Evolutionary conservation across 1,139 yeast species (phyloP), one percentile per base, ranked within the genome.

Genomic region (Protomyces macrosporus): DNA sequence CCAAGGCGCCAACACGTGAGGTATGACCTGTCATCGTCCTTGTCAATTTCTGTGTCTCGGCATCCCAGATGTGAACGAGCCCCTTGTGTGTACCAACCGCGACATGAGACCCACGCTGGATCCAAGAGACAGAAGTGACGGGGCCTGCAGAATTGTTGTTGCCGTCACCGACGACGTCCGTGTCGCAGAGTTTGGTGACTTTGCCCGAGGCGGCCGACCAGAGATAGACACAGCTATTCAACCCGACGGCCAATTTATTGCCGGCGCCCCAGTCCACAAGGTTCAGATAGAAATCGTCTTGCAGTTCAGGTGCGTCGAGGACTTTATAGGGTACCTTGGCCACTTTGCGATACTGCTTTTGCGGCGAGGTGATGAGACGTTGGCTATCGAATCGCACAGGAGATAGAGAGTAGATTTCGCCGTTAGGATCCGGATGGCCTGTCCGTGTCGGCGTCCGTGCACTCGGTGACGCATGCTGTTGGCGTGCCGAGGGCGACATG

Each of bases 241-340:
- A 78, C 0, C 97, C 98, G 7, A 93, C 98, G 0, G 95, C 97
- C 45, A 93, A 76, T 36, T 88, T 78, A 74, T 91, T 96, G 67
- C 87, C 90, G 42, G 89, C 84, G 0, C 98, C 97, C 99, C 99
- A 93, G 74, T 93, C 98, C 1, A 93, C 88, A 66, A 93, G 78
- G 72, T 93, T 95, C 53, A 90, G 79, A 73, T 93, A 93, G 72
- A 91, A 93, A 74, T 93, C 98, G 73, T 95, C 98, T 9, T 90
- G 88, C 45, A 95, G 78, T 66, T 90, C 96, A 0, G 98, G 99
- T 0, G 99, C 99, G 76, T 93, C 98, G 54, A 93, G 81, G 3
- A 93, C 97, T 66, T 97, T 81, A 72, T 88, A 90, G 0, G 98
- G 98, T 0, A 90, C 90, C 71, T 88, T 89, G 7, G 70, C 57